These are phyloP conservation scores for Zasmidium cellare DNA, from an alignment of 2,329 filamentous ascomycete species.

Conservation along the genomic window DNA sequence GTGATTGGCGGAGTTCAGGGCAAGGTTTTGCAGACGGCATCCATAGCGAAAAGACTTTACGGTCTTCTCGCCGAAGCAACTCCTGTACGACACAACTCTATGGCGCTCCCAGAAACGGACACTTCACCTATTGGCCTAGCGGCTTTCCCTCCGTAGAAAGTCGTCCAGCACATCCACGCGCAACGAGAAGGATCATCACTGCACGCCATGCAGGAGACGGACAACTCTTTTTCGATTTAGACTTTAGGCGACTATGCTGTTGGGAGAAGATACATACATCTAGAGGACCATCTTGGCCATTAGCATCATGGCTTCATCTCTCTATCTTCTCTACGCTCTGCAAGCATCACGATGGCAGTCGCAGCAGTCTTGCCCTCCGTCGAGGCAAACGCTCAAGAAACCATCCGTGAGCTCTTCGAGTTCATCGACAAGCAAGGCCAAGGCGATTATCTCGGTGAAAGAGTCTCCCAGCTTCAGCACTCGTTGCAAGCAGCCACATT, in stretches of 20 bases:
- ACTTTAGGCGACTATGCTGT: neutral
- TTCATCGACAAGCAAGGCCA: slow-evolving; percentile 29
- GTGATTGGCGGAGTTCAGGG: neutral
- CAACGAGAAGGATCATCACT: neutral
- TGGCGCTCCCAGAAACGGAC: neutral
- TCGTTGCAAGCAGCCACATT: slow-evolving; percentile 35
- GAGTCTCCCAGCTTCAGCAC: slow-evolving; percentile 34
- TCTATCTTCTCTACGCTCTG: neutral
- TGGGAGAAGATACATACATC: neutral
- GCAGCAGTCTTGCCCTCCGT: slow-evolving; percentile 3
- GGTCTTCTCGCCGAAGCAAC: neutral
- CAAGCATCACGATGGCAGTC: slow-evolving; percentile 5
- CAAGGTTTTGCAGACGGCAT: neutral
- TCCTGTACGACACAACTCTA: neutral
- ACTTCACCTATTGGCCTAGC: neutral
- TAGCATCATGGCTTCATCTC: slow-evolving; percentile 1
- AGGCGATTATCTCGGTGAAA: slow-evolving; percentile 34
- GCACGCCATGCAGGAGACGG: neutral
- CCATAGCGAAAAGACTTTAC: neutral
- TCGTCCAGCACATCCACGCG: neutral
- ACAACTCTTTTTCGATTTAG: neutral
- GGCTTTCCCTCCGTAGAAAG: slow-evolving; percentile 8
- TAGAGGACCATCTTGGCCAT: neutral
- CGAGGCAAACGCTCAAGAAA: slow-evolving; percentile 16
- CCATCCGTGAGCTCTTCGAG: slow-evolving; percentile 21